Conservation (phyloP, 2,329 filamentous ascomycete species). For the Aaosphaeria arxii region DNA sequence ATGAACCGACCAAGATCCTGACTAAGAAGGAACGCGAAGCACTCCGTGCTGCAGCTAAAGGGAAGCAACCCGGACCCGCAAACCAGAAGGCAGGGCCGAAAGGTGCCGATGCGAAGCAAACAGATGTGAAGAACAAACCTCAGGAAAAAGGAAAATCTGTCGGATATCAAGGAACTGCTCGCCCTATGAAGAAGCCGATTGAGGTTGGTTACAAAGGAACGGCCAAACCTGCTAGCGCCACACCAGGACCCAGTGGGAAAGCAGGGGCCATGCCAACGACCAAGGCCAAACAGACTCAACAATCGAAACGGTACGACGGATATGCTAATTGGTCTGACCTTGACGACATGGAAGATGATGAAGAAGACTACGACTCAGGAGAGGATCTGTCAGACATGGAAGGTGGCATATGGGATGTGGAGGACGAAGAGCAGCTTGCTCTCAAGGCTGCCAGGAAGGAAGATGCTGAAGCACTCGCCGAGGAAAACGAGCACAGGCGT, state of each 20-base stretch:
- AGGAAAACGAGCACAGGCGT: constrained; percentile 41
- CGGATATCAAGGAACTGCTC: constrained; percentile 50
- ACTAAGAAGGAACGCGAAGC: constrained; percentile 54
- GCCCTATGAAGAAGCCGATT: constrained; percentile 34
- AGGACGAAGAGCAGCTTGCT: constrained; percentile 66
- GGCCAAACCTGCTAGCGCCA: constrained; percentile 20
- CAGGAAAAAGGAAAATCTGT: constrained; percentile 37
- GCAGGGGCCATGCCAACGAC: constrained; percentile 17
- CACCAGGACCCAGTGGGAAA: constrained; percentile 20
- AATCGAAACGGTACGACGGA: constrained; percentile 32
- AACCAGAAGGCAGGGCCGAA: constrained; percentile 7
- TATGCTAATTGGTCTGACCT: constrained; percentile 38
- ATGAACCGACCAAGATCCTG: constrained; percentile 68
- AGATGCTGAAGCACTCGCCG: constrained; percentile 61
- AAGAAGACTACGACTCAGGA: constrained; percentile 62
- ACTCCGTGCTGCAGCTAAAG: constrained; percentile 40
- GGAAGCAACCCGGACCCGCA: constrained; percentile 25
- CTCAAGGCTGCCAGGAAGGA: constrained; percentile 63
- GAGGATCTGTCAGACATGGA: constrained; percentile 76
- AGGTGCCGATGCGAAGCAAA: constrained; percentile 5
- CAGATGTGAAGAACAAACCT: constrained; percentile 21
- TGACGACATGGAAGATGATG: constrained; percentile 43
- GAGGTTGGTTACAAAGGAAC: constrained; percentile 38
- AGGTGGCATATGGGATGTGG: constrained; percentile 70
- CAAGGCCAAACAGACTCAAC: constrained; percentile 26